These are phyloP conservation scores for Pelargonium myrrhifolium DNA, from an alignment of 441 rosid genomes.

Conservation along the genomic window DNA sequence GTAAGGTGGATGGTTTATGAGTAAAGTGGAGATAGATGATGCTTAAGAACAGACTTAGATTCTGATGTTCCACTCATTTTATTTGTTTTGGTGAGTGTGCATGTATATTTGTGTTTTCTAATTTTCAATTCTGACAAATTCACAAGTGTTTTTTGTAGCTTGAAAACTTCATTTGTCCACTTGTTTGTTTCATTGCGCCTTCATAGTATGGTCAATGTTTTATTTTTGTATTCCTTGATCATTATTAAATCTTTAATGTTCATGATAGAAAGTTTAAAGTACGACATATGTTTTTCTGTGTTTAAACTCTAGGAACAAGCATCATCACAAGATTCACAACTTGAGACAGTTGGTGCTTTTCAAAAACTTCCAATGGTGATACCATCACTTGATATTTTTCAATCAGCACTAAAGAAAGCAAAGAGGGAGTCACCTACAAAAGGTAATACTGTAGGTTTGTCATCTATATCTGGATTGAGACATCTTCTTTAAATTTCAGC, in stretches of 20 bases:
- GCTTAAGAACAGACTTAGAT: not conserved
- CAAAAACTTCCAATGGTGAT: conserved; percentile 93
- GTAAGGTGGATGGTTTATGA: not conserved
- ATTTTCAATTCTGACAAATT: not conserved
- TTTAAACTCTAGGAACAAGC: conserved; percentile 32
- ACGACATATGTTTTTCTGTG: not conserved
- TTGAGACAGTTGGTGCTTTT: conserved; percentile 70
- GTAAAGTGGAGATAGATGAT: not conserved
- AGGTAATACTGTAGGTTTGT: conserved; percentile 33
- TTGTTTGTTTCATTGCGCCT: not conserved
- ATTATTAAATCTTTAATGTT: not conserved
- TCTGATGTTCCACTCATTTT: not conserved
- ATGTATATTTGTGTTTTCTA: not conserved
- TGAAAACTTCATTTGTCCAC: not conserved
- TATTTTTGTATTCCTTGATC: not conserved
- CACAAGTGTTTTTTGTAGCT: not conserved
- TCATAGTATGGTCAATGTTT: not conserved
- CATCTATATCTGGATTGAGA: not conserved
- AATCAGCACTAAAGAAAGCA: conserved; percentile 68
- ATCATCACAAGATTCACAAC: conserved; percentile 8
- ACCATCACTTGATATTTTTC: conserved; percentile 75
- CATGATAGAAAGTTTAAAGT: not conserved
- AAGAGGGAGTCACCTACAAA: conserved; percentile 68
- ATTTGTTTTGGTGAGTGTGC: not conserved
- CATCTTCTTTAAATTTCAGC: not conserved